These are phyloP conservation scores for Clavispora carvajalis DNA, from an alignment of 805 yeast genomes.

Conservation along the genomic window DNA sequence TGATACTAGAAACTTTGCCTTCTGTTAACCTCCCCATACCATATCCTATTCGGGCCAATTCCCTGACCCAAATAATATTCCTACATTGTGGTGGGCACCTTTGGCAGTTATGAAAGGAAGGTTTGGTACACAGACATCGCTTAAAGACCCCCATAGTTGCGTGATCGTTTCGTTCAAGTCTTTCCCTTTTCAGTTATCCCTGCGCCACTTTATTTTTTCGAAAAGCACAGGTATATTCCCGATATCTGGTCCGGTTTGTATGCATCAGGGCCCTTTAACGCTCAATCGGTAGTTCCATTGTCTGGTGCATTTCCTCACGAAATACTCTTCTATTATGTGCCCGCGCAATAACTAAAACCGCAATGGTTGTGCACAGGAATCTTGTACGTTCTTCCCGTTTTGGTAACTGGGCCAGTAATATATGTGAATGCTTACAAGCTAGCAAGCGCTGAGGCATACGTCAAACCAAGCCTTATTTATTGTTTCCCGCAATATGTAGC, in stretches of 20 bases:
- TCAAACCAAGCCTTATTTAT: not conserved
- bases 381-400: not conserved
- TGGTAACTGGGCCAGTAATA: not conserved
- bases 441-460: not conserved
- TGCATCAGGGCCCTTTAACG: not conserved
- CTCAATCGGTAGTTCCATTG: not conserved
- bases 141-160: not conserved
- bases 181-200: not conserved
- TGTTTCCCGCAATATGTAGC: not conserved
- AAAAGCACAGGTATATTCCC: not conserved
- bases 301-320: not conserved
- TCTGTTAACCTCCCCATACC: no score
- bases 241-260: not conserved
- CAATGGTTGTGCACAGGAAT: not conserved
- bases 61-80: no score
- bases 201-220: not conserved
- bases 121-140: no score
- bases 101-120: no score
- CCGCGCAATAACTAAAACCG: not conserved
- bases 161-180: not conserved
- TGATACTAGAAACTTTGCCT: no score
- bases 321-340: not conserved
- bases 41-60: no score
- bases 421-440: not conserved
- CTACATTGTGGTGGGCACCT: no score